These are phyloP conservation scores for Penicillium crustosum DNA, from an alignment of 2,329 filamentous ascomycete genomes.

Conservation along the genomic window DNA sequence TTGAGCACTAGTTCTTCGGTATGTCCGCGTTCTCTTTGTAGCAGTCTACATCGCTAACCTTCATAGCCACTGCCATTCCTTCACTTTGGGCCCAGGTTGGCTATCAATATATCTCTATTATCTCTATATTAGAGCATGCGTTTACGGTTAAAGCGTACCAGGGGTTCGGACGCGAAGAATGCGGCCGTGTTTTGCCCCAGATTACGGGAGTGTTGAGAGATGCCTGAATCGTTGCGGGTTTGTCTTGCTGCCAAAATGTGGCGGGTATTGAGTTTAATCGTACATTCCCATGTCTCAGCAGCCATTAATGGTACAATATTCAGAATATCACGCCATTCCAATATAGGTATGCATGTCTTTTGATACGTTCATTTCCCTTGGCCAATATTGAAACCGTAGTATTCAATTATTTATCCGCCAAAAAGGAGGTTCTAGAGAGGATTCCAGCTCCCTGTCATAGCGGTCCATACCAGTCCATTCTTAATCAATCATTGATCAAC, in stretches of 20 bases:
- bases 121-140: not conserved
- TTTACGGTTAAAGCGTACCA: not conserved
- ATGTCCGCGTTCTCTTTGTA: constrained; percentile 25
- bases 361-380: not conserved
- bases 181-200: not conserved
- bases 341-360: not conserved
- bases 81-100: not conserved
- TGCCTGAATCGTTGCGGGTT: not conserved
- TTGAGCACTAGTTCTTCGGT: constrained; percentile 98
- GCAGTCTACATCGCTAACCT: constrained; percentile 22
- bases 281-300: not conserved
- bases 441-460: not conserved
- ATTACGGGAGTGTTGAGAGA: not conserved
- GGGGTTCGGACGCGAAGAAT: not conserved
- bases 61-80: constrained; percentile 65
- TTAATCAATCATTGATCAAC: constrained; percentile 5
- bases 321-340: not conserved
- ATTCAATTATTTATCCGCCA: not conserved
- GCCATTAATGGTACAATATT: not conserved
- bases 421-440: not conserved
- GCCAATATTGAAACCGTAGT: not conserved
- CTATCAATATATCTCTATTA: not conserved
- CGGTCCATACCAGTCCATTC: not conserved
- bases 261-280: not conserved
- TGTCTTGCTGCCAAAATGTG: not conserved